Base-by-base conservation (phyloP, 495 filamentous ascomycete species). In the Staphylotrichum longicolle region DNA sequence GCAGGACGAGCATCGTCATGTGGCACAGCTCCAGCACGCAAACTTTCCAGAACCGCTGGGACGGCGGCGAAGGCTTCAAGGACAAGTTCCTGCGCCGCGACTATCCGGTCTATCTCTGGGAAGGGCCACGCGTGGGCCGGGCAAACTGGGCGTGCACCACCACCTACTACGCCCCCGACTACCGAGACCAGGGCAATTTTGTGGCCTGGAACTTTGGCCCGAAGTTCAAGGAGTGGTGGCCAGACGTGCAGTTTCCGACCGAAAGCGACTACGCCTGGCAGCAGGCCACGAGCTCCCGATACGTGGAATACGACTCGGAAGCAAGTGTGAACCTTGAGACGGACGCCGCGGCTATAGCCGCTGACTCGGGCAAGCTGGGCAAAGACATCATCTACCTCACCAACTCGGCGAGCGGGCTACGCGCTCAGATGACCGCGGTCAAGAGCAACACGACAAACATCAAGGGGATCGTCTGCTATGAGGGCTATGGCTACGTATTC, bases 21-120 rank as follows among this genome's bases (percentile, higher is more conserved):
- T 81, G 78, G 78, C 78, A 81, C 63, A 76, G 72, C 63, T 77
- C 77, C 1, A 74, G 66, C 64, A 78, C 77, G 5, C 78, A 81
- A 63, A 74, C 72, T 8, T 80, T 62, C 59, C 78, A 81, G 56
- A 81, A 81, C 60, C 74, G 76, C 3, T 81, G 74, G 74, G 77
- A 75, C 66, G 79, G 77, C 44, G 77, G 77, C 47, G 71, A 75
- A 37, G 77, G 79, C 52, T 81, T 73, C 70, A 80, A 80, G 65
- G 79, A 81, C 68, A 76, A 72, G 72, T 80, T 78, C 57, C 64
- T 81, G 15, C 72, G 77, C n/a, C 72, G 72, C 12, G 65, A 75
- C 64, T 81, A 81, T 52, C 77, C 77, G 20, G 77, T 81, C 37
- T 79, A 75, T 60, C 72, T 80, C 10, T 81, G 75, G 76, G 78